These are phyloP conservation scores for Ceratocystis cubensis DNA, from an alignment of 2,329 filamentous ascomycete genomes.

Conservation along the genomic window DNA sequence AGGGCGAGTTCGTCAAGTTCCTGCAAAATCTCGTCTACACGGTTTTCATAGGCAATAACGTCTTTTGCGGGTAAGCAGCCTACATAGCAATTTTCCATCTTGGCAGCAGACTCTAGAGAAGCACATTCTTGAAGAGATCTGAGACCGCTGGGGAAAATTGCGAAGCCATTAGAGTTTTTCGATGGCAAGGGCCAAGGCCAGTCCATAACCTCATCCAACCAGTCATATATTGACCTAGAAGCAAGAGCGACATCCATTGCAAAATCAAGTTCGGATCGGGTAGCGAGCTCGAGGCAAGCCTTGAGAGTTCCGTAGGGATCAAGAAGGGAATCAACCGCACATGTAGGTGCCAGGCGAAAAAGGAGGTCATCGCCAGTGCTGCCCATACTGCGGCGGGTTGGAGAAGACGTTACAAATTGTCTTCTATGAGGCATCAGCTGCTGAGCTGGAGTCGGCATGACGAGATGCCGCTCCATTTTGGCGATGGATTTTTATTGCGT, in stretches of 20 bases:
- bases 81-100: conserved; percentile 29
- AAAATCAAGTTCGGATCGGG: conserved; percentile 55
- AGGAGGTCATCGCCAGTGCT: conserved; percentile 43
- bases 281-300: conserved; percentile 49
- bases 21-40: conserved; percentile 60
- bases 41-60: conserved; percentile 55
- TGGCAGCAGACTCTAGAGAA: conserved; percentile 13
- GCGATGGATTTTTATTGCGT: not conserved
- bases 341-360: conserved; percentile 46
- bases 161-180: conserved; percentile 42
- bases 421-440: conserved; percentile 29
- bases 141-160: conserved; percentile 24
- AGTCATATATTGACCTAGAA: conserved; percentile 58
- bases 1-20: conserved; percentile 59
- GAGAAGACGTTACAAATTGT: conserved; percentile 33
- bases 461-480: conserved; percentile 21
- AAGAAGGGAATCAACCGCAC: conserved; percentile 48
- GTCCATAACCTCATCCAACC: conserved; percentile 56
- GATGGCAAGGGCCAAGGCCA: conserved; percentile 44
- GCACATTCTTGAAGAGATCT: conserved; percentile 11
- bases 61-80: conserved; percentile 57
- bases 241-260: conserved; percentile 57
- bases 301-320: conserved; percentile 41
- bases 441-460: conserved; percentile 29
- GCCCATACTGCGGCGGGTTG: conserved; percentile 31